Conservation (phyloP, 148 eudicot species). For the Dianthus caryophyllus region DNA sequence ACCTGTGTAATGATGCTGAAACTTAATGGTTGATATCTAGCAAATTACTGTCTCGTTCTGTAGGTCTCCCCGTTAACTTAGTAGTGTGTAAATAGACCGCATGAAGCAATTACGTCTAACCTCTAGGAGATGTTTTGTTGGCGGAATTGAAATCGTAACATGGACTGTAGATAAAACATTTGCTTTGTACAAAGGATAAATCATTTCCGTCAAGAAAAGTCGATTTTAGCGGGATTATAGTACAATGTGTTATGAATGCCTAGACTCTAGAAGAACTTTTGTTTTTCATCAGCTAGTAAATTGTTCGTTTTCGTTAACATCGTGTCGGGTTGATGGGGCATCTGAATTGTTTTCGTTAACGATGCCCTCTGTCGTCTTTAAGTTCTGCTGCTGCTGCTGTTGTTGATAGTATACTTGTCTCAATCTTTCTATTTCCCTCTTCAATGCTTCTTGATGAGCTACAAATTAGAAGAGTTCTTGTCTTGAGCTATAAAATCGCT, state of each 20-base stretch:
- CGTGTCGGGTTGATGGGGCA: slow-evolving; percentile 23
- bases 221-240: neutral
- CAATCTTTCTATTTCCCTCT: slow-evolving; percentile 58
- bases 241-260: slow-evolving; percentile 4
- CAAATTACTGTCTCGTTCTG: neutral
- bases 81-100: slow-evolving; percentile 10
- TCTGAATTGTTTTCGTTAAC: slow-evolving; percentile 18
- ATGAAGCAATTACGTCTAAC: neutral
- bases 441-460: slow-evolving; percentile 68
- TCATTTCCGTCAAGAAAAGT: neutral
- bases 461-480: slow-evolving; percentile 14
- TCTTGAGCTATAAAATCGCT: too few species aligned
- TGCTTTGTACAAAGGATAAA: neutral
- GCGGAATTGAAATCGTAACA: neutral
- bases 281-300: neutral
- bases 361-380: slow-evolving; percentile 29
- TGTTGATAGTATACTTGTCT: slow-evolving; percentile 49
- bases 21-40: slow-evolving; percentile 4
- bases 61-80: neutral
- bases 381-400: too few species aligned
- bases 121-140: neutral
- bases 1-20: slow-evolving; percentile 30
- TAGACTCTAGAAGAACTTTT: neutral
- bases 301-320: slow-evolving; percentile 22
- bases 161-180: neutral